These are phyloP conservation scores for Miamiensis avidus DNA, from an alignment of 169 alveolate species.

Conservation along the genomic window DNA sequence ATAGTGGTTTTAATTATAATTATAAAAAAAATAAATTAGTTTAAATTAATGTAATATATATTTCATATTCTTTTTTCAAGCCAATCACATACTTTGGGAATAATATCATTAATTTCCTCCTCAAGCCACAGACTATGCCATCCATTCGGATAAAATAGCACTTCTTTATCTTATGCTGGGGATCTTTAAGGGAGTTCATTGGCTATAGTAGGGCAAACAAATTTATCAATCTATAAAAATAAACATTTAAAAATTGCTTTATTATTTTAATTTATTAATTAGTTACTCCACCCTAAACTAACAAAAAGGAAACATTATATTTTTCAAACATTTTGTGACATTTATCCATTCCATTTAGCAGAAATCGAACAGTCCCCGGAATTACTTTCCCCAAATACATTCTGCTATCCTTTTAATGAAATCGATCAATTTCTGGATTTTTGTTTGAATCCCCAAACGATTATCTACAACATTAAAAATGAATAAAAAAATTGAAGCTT, in stretches of 20 bases:
- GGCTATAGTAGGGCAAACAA: constrained; percentile 42
- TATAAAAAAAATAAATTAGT: no score
- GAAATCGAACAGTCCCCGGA: constrained; percentile 22
- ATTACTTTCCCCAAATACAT: constrained; percentile 24
- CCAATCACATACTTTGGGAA: constrained; percentile 34
- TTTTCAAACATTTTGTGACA: constrained; percentile 1
- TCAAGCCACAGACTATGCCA: constrained; percentile 52
- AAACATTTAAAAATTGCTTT: no score
- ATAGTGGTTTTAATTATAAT: no score
- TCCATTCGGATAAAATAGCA: constrained; percentile 29
- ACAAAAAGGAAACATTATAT: constrained; percentile 26
- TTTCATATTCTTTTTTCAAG: constrained; percentile 36
- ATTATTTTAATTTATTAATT: no score
- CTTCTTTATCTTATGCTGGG: constrained; percentile 30
- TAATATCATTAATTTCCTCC: constrained; percentile 23
- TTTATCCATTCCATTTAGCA: constrained; percentile 1
- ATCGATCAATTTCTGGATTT: constrained; percentile 28
- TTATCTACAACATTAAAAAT: neutral
- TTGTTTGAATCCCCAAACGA: constrained; percentile 32
- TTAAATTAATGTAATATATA: no score
- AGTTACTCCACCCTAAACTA: constrained; percentile 24
- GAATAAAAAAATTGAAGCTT: neutral
- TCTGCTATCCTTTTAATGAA: constrained; percentile 28
- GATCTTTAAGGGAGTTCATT: constrained; percentile 15
- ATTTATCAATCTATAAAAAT: no score